Evolutionary conservation across 805 yeast genomes (phyloP), one percentile per base, ranked within the genome.

Genomic region (Cyberlindnera meyerae): DNA sequence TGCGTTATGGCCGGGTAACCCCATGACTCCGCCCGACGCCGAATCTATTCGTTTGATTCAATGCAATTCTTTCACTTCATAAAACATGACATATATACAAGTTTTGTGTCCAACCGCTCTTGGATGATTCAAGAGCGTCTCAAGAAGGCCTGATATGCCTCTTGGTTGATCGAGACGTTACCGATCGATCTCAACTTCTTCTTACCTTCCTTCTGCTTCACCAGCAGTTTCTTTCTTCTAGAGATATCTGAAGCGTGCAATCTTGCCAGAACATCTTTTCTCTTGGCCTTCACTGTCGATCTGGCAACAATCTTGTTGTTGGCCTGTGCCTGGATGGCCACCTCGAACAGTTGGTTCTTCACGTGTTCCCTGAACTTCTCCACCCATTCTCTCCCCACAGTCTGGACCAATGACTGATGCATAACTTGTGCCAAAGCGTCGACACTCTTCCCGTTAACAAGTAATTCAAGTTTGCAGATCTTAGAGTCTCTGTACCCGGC

Each of bases 261-360:
- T 54, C 79, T 84, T 20, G 93, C 95, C 37, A 93, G 68, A n/a
- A 90, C 98, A 61, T 90, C 97, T 61, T 90, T 90, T 42, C 96
- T 69, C 55, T 86, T 76, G 6, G 97, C 97, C 57, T 86, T 85
- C 45, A 93, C 84, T 0, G 97, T 89, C 54, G 90, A 96, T 44
- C 98, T 68, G 1, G 97, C 96, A 8, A 90, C 69, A 18, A 88
- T 79, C 54, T 81, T 79, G 50, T 73, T 76, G 41, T 81, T 82
- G 11, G 90, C 89, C 47, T 75, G 73, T 4, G 97, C 96, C 57
- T 90, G 98, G 37, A 90, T 84, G 11, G 88, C 79, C 18, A 93
- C 95, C 58, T 90, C 97, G 54, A 84, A 90, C 45, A 89, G 74
- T 58, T 93, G 97, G 39, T 81, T 80, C 43, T 79, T 70, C 32